Percentiles rank a stretch among this genome's conserved stretches.
Evolutionary conservation across 179 eudicot genomes (phyloP).

Genomic region (Spergularia azorica): DNA sequence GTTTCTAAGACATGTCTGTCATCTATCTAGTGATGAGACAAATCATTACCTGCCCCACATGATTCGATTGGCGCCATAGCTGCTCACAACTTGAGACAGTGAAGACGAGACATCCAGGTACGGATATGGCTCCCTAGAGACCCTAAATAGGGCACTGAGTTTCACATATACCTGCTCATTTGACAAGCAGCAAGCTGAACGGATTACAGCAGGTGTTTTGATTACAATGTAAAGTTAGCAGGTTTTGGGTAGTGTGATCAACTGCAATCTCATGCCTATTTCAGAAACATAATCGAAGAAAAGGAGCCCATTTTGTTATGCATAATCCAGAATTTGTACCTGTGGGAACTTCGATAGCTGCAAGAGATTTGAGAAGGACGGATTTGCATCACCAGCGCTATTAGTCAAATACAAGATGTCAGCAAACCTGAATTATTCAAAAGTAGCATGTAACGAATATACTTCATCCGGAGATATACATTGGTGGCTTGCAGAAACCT

Average conservation of each 20-base stretch:
- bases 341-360: constrained; percentile 78
- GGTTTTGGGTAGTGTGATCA: not conserved
- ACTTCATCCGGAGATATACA: constrained; percentile 35
- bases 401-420: constrained; percentile 17
- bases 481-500: constrained; percentile 87
- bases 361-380: constrained; percentile 58
- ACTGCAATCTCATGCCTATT: not conserved
- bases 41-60: constrained; percentile 92
- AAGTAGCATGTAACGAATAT: constrained; percentile 1
- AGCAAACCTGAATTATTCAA: constrained; percentile 4
- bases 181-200: constrained; percentile 8
- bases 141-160: constrained; percentile 85
- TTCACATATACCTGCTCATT: constrained; percentile 73
- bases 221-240: too few species aligned
- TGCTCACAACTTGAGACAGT: constrained; percentile 58
- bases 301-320: not conserved
- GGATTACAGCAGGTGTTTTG: not conserved
- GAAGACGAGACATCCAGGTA: constrained; percentile 58
- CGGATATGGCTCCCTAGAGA: constrained; percentile 72
- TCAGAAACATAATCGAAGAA: not conserved
- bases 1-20: not conserved
- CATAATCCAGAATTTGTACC: constrained; percentile 35
- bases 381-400: constrained; percentile 60
- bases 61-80: constrained; percentile 78
- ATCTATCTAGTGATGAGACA: constrained; percentile 5